phyloP scores from a whole-genome alignment of 805 yeast species.

The Candida boidinii region DNA sequence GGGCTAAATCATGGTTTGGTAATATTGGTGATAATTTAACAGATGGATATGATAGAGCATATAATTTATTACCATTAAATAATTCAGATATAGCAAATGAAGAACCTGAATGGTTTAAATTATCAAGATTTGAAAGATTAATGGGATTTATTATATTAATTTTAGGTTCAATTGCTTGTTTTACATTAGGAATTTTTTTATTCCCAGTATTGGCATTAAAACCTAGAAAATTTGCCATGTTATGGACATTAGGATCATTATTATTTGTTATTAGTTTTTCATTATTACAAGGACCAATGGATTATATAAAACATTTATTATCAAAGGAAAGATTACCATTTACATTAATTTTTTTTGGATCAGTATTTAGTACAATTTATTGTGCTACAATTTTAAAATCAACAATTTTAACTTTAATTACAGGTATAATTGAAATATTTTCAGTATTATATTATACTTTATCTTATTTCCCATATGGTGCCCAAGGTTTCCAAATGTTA shows the following conservation, averaged over 20 bases:
- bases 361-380: conserved; percentile 70
- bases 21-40: conserved; percentile 14
- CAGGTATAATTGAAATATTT: conserved; percentile 68
- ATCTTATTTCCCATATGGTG: conserved; percentile 94
- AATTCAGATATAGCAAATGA: conserved; percentile 37
- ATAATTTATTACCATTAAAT: conserved; percentile 56
- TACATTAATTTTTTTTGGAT: conserved; percentile 70
- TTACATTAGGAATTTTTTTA: conserved; percentile 69
- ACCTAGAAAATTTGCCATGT: conserved; percentile 83
- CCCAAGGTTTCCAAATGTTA: conserved; percentile 55
- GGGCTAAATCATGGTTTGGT: conserved; percentile 13
- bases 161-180: conserved; percentile 71
- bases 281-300: conserved; percentile 84
- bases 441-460: conserved; percentile 87
- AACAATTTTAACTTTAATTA: conserved; percentile 66
- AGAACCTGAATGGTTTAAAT: conserved; percentile 71
- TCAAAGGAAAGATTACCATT: conserved; percentile 75
- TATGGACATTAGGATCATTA: conserved; percentile 89
- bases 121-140: conserved; percentile 74
- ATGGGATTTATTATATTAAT: conserved; percentile 72
- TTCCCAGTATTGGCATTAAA: conserved; percentile 85
- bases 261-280: conserved; percentile 87
- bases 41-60: conserved; percentile 40
- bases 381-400: conserved; percentile 65
- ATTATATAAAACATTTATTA: conserved; percentile 63